These are phyloP conservation scores for Boletus reticulatus DNA, from an alignment of 768 basidiomycete genomes.

Conservation along the genomic window DNA sequence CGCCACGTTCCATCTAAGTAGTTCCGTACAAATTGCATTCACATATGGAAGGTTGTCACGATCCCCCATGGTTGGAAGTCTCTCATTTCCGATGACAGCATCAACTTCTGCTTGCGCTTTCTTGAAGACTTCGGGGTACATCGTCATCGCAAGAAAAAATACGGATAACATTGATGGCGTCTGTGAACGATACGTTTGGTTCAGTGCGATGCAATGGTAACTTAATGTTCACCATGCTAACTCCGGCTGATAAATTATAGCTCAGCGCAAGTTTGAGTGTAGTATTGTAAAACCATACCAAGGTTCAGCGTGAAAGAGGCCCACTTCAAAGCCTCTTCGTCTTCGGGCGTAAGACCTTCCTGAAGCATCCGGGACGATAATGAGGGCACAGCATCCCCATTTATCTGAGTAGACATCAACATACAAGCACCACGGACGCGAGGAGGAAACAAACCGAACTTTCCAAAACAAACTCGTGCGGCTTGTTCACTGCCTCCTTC, in stretches of 20 bases:
- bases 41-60: slow-evolving; percentile 12
- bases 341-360: slow-evolving; percentile 1
- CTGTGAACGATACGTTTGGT: slow-evolving; percentile 9
- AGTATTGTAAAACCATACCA: not conserved
- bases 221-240: slow-evolving; percentile 22
- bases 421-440: no score
- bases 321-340: slow-evolving; percentile 10
- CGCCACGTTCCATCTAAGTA: slow-evolving; percentile 2
- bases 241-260: slow-evolving; percentile 22
- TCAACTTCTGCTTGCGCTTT: slow-evolving; percentile 15
- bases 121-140: not conserved
- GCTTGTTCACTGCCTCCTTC: no score
- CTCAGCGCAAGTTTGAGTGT: not conserved
- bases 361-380: slow-evolving; percentile 6
- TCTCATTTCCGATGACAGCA: not conserved
- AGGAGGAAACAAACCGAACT: no score
- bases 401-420: not conserved
- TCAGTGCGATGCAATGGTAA: not conserved
- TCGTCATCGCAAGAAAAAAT: slow-evolving; percentile 19
- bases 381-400: slow-evolving; percentile 1
- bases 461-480: no score
- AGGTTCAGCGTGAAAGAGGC: slow-evolving; percentile 8
- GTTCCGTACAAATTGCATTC: slow-evolving; percentile 12
- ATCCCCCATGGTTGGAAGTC: slow-evolving; percentile 11
- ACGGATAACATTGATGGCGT: slow-evolving; percentile 1